Evolutionary conservation across 2,329 filamentous ascomycete species (phyloP), one percentile per base, ranked within the genome.

Genomic region (Calonectria hawksworthii): DNA sequence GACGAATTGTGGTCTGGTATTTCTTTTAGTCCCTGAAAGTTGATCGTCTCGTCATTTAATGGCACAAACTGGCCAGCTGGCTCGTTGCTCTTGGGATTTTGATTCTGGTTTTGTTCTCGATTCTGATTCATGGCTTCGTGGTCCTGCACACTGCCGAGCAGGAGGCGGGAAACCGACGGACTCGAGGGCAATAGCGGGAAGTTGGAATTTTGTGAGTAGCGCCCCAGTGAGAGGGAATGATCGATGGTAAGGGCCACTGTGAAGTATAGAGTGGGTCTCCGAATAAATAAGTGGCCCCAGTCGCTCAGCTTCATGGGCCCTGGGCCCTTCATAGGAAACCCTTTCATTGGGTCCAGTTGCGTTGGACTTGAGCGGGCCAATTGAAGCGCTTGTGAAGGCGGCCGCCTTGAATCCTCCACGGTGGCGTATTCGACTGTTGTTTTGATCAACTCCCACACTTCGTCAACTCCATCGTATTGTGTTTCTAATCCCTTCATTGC

Each of bases 401-500:
- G 36, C 30, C 44, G 63, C 21, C 18, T 28, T 21, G 41, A 30
- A 2, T 74, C 56, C 21, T 66, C 41, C 16, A 50, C n/a, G 9
- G 63, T 74, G 13, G 67, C 54, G 26, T 69, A 74, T 26, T 73
- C 67, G 5, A 76, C 52, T 9, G 67, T 74, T 3, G 36, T 71
- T 61, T 68, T 63, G 1, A 76, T 71, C 9, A 75, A 74, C 5
- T 63, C 41, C 74, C 74, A 76, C 4, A 76, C 74, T 18, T 76
- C 74, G 21, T 76, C 70, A 44, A 75, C 70, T 4, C 75, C 75
- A 6, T 74, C 74, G 10, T 76, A 76, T 16, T 75, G 74, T 11
- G 51, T 47, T 54, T 75, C 66, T 21, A 76, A 59, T 0, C 70
- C 44, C 28, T 69, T 71, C 75, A 76, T 76, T 0, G 63, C 61